Percentiles rank a stretch among this genome's conserved stretches.
These are phyloP conservation scores for Penicillium sp. DNA, from an alignment of 2,329 filamentous ascomycete species.

Conservation along the genomic window DNA sequence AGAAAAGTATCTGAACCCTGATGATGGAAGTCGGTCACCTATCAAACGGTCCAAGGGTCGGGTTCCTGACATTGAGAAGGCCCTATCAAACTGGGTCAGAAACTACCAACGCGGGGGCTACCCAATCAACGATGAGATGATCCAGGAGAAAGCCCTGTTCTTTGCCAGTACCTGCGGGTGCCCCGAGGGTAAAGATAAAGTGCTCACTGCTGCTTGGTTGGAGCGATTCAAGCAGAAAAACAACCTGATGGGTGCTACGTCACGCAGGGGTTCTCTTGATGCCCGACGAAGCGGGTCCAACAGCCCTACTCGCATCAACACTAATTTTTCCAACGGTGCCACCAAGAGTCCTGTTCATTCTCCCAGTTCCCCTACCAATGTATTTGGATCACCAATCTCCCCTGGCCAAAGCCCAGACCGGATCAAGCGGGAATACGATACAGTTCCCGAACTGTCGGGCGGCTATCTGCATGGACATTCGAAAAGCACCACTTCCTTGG, in stretches of 20 bases:
- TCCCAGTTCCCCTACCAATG: constrained; percentile 66
- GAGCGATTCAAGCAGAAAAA: constrained; percentile 96
- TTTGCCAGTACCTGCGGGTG: constrained; percentile 74
- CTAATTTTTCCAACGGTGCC: constrained; percentile 53
- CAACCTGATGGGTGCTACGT: constrained; percentile 56
- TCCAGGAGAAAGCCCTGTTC: constrained; percentile 78
- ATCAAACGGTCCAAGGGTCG: constrained; percentile 82
- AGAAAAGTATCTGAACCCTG: constrained; percentile 86
- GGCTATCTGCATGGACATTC: constrained; percentile 67
- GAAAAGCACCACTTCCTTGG: constrained; percentile 66
- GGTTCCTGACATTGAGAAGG: constrained; percentile 86
- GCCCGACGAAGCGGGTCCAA: constrained; percentile 65
- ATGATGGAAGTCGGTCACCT: constrained; percentile 75
- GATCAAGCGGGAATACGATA: constrained; percentile 60
- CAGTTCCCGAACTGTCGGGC: constrained; percentile 60
- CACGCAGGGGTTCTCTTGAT: constrained; percentile 52
- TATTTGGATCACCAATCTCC: constrained; percentile 67
- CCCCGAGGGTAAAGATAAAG: constrained; percentile 69
- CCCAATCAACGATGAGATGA: constrained; percentile 73
- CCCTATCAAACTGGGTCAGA: constrained; percentile 81
- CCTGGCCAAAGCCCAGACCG: constrained; percentile 70
- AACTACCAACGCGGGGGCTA: constrained; percentile 77
- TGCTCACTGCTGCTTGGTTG: constrained; percentile 75
- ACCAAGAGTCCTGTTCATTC: constrained; percentile 68
- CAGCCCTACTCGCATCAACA: constrained; percentile 58